Percentiles rank a stretch among this genome's conserved stretches.
Evolutionary conservation across 495 filamentous ascomycete species (phyloP).

Genomic region (Thermothielavioides terrestris): DNA sequence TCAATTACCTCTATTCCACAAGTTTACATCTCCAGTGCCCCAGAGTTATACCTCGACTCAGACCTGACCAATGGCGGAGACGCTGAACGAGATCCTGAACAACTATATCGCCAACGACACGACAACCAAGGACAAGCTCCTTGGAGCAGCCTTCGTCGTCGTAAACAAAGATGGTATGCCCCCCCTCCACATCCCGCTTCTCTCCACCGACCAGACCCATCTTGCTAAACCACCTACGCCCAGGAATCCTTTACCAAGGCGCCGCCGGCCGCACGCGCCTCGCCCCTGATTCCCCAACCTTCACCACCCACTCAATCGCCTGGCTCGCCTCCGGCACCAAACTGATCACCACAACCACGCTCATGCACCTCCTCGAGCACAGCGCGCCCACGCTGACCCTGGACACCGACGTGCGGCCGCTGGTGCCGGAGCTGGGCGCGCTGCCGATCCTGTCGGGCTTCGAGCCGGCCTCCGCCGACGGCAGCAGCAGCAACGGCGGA

Average conservation of each 20-base stretch:
- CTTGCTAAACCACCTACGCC: neutral
- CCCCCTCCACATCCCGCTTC: neutral
- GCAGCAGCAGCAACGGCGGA: neutral
- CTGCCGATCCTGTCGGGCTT: conserved; percentile 24
- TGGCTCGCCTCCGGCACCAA: conserved; percentile 31
- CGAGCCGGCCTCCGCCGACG: conserved; percentile 2
- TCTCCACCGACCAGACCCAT: neutral
- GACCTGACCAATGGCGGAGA: conserved; percentile 20
- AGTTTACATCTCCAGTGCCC: too few relatives aligned
- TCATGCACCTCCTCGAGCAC: conserved; percentile 31
- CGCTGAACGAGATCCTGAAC: conserved; percentile 19
- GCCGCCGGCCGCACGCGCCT: conserved; percentile 17
- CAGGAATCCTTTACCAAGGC: conserved; percentile 19
- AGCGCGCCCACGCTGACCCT: conserved; percentile 26
- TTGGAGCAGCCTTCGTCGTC: conserved; percentile 25
- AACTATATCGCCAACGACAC: conserved; percentile 9
- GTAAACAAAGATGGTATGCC: conserved; percentile 18
- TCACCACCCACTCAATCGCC: conserved; percentile 45
- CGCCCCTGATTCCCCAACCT: conserved; percentile 10
- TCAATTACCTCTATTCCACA: too few relatives aligned
- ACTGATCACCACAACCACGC: conserved; percentile 25
- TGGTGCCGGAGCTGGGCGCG: conserved; percentile 27
- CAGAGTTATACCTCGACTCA: neutral
- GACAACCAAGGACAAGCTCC: conserved; percentile 22
- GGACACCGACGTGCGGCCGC: conserved; percentile 23